phyloP scores from a whole-genome alignment of 73 alveolate species.

The Tetrahymena borealis region DNA sequence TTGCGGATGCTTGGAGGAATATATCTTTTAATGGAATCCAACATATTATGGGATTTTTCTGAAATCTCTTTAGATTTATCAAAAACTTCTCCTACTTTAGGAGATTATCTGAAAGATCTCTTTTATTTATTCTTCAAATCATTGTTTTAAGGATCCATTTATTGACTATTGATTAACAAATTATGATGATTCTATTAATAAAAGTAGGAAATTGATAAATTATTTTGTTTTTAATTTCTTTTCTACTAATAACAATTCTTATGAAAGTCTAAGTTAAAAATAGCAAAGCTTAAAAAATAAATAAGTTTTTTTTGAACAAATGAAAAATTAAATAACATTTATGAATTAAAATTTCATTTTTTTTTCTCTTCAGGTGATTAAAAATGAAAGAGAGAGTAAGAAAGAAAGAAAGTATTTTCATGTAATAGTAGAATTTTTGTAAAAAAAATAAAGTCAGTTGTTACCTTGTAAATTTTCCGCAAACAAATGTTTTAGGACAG shows the following conservation, averaged over 20 bases:
- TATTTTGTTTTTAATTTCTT: no score
- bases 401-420: no score
- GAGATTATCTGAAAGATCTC: neutral
- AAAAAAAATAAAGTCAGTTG: neutral
- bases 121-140: neutral
- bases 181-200: no score
- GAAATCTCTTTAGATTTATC: neutral
- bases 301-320: no score
- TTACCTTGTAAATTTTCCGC: neutral
- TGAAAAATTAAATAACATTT: no score
- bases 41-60: neutral
- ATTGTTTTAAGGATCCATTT: neutral
- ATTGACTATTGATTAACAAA: neutral
- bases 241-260: no score
- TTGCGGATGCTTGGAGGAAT: neutral
- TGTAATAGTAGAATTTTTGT: no score
- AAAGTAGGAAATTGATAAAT: neutral
- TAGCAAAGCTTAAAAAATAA: no score
- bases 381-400: no score
- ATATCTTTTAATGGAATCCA: neutral
- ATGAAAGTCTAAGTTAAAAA: no score
- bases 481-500: neutral
- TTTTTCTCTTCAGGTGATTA: no score
- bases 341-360: no score
- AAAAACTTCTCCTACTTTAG: neutral